Conservation (phyloP, 2,329 filamentous ascomycete genomes). For the Colletotrichum godetiae region DNA sequence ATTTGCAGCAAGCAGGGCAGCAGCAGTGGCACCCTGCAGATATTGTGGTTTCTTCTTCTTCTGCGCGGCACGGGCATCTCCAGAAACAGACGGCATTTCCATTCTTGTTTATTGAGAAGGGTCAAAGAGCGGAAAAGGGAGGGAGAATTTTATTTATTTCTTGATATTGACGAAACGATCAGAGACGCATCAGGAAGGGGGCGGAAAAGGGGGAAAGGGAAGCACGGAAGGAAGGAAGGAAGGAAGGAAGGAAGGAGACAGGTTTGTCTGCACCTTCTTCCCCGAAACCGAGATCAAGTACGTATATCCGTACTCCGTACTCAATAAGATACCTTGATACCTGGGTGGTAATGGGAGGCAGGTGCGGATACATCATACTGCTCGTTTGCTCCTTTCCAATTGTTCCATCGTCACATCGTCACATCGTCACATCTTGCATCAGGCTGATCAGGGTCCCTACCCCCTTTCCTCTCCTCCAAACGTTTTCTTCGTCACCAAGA, state of each 20-base stretch:
- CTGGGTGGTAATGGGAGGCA: too few species aligned
- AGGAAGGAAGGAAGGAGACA: not conserved
- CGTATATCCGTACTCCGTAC: too few species aligned
- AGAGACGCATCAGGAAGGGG: not conserved
- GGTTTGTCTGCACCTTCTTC: not conserved
- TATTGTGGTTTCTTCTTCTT: not conserved
- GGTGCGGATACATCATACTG: not conserved
- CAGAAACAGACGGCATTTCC: conserved; percentile 19
- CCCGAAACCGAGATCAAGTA: not conserved
- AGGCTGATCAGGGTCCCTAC: not conserved
- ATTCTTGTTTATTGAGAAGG: not conserved
- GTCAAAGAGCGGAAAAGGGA: not conserved
- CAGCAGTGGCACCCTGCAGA: conserved; percentile 4
- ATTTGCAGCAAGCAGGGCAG: not conserved
- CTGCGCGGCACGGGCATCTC: conserved; percentile 6
- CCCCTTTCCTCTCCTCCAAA: not conserved
- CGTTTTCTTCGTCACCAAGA: not conserved
- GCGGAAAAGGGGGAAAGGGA: not conserved
- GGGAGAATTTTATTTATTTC: not conserved
- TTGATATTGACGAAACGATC: not conserved
- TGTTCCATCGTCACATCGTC: not conserved
- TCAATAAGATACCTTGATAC: not conserved
- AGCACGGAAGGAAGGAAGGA: not conserved
- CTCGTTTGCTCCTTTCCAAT: not conserved
- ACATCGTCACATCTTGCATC: not conserved